Percentiles rank a stretch among this genome's conserved stretches.
Conservation (phyloP, 139 green algal species). For the Picochlorum sp. region DNA sequence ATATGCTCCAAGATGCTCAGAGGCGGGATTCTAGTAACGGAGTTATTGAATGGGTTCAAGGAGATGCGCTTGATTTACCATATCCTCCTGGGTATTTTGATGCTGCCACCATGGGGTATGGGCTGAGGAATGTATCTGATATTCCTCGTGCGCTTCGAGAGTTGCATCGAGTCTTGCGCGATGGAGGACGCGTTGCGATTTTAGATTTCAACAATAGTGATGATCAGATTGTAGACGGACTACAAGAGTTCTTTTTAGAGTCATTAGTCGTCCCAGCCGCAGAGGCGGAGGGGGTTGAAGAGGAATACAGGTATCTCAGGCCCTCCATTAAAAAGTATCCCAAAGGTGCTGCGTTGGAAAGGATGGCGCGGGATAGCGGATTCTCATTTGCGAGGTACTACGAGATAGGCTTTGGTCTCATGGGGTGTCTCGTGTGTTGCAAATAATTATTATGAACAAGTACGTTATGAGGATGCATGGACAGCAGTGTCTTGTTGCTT, state of each 20-base stretch:
- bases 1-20: conserved; percentile 72
- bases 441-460: conserved; percentile 1
- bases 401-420: conserved; percentile 76
- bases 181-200: conserved; percentile 62
- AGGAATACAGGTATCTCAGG: conserved; percentile 86
- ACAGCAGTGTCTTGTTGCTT: not conserved
- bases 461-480: not conserved
- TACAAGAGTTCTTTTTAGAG: conserved; percentile 62
- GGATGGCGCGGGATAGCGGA: conserved; percentile 58
- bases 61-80: conserved; percentile 85
- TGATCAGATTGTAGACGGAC: conserved; percentile 43
- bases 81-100: conserved; percentile 79
- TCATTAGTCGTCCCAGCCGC: conserved; percentile 84
- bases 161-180: conserved; percentile 78
- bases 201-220: conserved; percentile 95
- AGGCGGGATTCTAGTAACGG: not conserved
- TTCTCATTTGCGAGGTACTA: conserved; percentile 72
- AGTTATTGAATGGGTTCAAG: conserved; percentile 68
- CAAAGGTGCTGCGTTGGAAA: conserved; percentile 56
- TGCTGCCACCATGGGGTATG: conserved; percentile 91
- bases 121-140: conserved; percentile 82
- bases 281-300: conserved; percentile 48
- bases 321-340: conserved; percentile 87
- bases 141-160: conserved; percentile 54
- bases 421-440: conserved; percentile 67